Percentiles rank a stretch among this genome's conserved stretches.
Conservation (phyloP, 345 rosid species). For the Erysimum cheiranthoides region DNA sequence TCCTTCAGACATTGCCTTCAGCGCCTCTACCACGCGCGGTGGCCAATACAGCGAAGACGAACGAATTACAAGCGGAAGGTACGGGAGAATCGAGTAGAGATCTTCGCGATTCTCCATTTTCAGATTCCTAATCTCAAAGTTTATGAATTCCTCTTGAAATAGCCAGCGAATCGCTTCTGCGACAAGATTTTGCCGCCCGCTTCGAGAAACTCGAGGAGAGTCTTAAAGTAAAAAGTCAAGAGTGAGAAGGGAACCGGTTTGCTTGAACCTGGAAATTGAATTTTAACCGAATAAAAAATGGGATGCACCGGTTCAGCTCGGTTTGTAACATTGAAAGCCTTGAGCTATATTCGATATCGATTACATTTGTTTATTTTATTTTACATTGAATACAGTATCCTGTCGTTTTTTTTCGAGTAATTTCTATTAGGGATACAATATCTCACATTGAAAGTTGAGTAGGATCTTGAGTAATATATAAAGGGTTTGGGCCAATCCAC, state of each 20-base stretch:
- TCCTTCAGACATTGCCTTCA: conserved; percentile 67
- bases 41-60: conserved; percentile 74
- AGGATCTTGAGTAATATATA: too few relatives aligned
- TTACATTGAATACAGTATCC: too few relatives aligned
- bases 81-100: conserved; percentile 58
- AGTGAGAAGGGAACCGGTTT: not conserved
- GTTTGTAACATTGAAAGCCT: conserved; percentile 6
- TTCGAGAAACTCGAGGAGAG: conserved; percentile 1
- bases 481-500: too few relatives aligned
- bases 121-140: not conserved
- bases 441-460: too few relatives aligned
- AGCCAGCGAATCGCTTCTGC: conserved; percentile 25
- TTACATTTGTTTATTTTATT: not conserved
- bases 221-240: not conserved
- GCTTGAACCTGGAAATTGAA: conserved; percentile 4
- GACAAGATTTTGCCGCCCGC: conserved; percentile 26
- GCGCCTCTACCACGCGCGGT: conserved; percentile 61
- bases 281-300: not conserved
- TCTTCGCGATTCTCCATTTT: conserved; percentile 66
- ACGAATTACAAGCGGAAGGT: conserved; percentile 57
- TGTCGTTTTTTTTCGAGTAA: too few relatives aligned
- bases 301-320: conserved; percentile 6
- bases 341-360: not conserved
- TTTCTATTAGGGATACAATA: too few relatives aligned
- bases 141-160: conserved; percentile 18